Evolutionary conservation across 2,329 filamentous ascomycete species (phyloP).

Genomic region (Cercospora sp.): DNA sequence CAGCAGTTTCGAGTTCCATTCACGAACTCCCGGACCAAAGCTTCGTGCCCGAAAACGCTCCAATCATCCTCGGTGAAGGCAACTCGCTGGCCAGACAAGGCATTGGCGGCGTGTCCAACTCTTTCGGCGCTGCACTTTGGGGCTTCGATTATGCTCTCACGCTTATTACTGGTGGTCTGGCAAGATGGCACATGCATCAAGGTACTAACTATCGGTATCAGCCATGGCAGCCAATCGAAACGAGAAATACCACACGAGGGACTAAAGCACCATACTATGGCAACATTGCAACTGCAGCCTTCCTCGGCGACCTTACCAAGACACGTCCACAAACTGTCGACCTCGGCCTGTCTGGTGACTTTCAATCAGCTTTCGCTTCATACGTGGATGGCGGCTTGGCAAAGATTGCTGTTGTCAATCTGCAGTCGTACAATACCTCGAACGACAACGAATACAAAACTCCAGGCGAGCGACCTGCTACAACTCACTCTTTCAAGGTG

Average conservation of each 20-base stretch:
- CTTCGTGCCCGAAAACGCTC: slow-evolving; percentile 45
- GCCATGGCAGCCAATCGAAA: slow-evolving; percentile 61
- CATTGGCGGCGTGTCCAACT: slow-evolving; percentile 61
- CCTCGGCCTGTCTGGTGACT: slow-evolving; percentile 45
- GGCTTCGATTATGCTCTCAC: slow-evolving; percentile 63
- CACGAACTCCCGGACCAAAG: slow-evolving; percentile 53
- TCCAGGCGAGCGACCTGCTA: slow-evolving; percentile 37
- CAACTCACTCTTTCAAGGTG: slow-evolving; percentile 49
- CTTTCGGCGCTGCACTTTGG: slow-evolving; percentile 67
- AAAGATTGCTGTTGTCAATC: slow-evolving; percentile 59
- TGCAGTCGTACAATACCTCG: slow-evolving; percentile 57
- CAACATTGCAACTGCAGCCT: slow-evolving; percentile 59
- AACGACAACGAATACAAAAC: slow-evolving; percentile 47
- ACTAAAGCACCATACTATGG: slow-evolving; percentile 67
- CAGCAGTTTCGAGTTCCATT: slow-evolving; percentile 48
- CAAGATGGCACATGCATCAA: slow-evolving; percentile 63
- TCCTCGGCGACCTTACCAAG: slow-evolving; percentile 49
- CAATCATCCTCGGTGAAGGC: slow-evolving; percentile 61
- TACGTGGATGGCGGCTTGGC: slow-evolving; percentile 51
- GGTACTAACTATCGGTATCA: slow-evolving; percentile 64
- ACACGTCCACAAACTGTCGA: slow-evolving; percentile 49
- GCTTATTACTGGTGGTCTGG: slow-evolving; percentile 57
- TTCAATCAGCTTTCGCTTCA: slow-evolving; percentile 58
- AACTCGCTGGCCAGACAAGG: slow-evolving; percentile 66
- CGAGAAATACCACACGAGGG: slow-evolving; percentile 52